Evolutionary conservation across 768 basidiomycete species (phyloP), one percentile per base, ranked within the genome.

Genomic region (Phlegmacium glaucopus): DNA sequence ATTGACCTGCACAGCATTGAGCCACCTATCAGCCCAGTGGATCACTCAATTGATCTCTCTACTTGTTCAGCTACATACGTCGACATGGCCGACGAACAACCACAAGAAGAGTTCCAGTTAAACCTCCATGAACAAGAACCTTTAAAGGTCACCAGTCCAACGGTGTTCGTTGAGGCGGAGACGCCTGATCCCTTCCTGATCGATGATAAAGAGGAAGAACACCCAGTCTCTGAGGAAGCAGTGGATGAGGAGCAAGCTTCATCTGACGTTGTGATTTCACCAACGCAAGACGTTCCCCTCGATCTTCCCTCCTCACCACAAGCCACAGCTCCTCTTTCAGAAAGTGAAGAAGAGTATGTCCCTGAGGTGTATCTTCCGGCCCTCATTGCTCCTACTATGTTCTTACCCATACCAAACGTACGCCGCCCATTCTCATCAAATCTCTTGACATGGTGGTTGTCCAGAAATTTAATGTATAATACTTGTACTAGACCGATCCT

Each of bases 401-500:
- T 92, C 62, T 69, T 91, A 39, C 90, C 90, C n/a, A 86, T 91
- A 36, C 90, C 90, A 42, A 90, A 90, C 72, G 90, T 92, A 77
- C 80, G 87, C 79, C 69, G 57, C 55, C 68, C 68, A 42, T 66
- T 78, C 52, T 77, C 75, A 39, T 70, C 64, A 15, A 65, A 70
- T 64, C 65, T 72, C 49, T 70, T 86, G 38, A 72, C 75, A 9
- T 86, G 81, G 80, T 85, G 79, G 81, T 64, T 87, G 61, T 73
- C 61, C 63, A 71, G 68, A 68, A 60, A 70, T 67, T 63, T 70
- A 64, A 69, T 74, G 68, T 76, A 72, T 61, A 61, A 66, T 68
- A 72, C 57, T 37, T 68, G 61, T 69, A 69, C 61, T 75, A 93
- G 90, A 90, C 87, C 48, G 90, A 92, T 69, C 86, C 89, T 39